Evolutionary conservation across 768 basidiomycete species (phyloP), one percentile per base, ranked within the genome.

Genomic region (Lactifluus echinatus): DNA sequence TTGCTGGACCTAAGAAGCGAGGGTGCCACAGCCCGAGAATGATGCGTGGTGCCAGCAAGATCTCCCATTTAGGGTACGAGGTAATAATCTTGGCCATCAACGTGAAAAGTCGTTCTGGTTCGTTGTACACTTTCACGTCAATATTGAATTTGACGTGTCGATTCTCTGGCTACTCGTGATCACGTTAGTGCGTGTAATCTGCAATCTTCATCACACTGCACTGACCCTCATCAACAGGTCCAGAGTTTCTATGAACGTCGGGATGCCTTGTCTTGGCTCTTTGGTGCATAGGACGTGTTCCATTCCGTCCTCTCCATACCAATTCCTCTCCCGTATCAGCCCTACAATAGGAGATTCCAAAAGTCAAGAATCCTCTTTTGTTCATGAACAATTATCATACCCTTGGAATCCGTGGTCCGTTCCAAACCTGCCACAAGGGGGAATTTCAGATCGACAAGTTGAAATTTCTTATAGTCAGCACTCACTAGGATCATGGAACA

Each of bases 401-500:
- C 87, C 73, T 72, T 76, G 40, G 81, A 84, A 67, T 87, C 78
- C n/a, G 91, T 97, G 2, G 92, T 95, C 62, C 94, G 77, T 57
- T 80, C 78, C 52, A 95, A 73, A 24, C 79, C 85, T 82, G 67
- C 40, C 24, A 26, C 5, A 28, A 19, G 8, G 21, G 31, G 28
- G 33, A 3, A 34, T 28, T 28, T 61, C 28, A 53, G 50, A 53
- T 43, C 56, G 36, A 15, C 11, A 19, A 4, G n/a, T 33, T 26
- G n/a, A 33, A 2, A 17, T 12, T 29, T 26, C 21, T 12, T 8
- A 21, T 39, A 3, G 11, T 31, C 23, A 24, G 50, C 2, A 63
- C 76, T 64, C 64, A 87, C 84, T 80, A 15, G 92, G 89, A 70
- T 97, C 95, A 71, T 99, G 95, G 74, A 95, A 97, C 89, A 97